phyloP scores from a whole-genome alignment of 352 stramenopile genomes.

The Saprolegnia diclina region DNA sequence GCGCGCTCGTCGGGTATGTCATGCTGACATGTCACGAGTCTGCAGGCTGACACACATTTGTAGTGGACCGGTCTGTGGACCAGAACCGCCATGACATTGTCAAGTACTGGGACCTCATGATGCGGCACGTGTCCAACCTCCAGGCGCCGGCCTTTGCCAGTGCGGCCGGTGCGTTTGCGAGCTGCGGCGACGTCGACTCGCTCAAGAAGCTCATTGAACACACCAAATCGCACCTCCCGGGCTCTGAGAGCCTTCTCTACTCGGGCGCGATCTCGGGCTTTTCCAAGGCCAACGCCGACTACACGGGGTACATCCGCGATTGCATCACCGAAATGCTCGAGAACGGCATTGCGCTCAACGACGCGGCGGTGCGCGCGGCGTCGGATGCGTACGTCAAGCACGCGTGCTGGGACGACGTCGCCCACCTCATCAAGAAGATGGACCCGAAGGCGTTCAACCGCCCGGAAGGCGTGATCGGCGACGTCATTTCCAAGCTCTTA shows the following conservation, averaged over 20 bases:
- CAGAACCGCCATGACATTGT: slow-evolving; percentile 49
- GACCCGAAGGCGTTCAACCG: slow-evolving; percentile 48
- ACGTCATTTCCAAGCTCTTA: slow-evolving; percentile 76
- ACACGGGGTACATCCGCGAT: slow-evolving; percentile 53
- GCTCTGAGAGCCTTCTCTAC: slow-evolving; percentile 50
- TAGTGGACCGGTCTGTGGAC: slow-evolving; percentile 30
- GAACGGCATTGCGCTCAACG: slow-evolving; percentile 51
- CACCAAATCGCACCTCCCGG: slow-evolving; percentile 33
- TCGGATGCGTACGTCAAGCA: slow-evolving; percentile 69
- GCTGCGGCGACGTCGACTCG: slow-evolving; percentile 59
- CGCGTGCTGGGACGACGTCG: slow-evolving; percentile 50
- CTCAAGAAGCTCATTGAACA: slow-evolving; percentile 59
- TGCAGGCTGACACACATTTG: too few species aligned
- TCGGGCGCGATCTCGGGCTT: slow-evolving; percentile 79
- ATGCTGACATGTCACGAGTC: not conserved
- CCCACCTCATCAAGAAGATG: slow-evolving; percentile 42
- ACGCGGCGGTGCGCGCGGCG: slow-evolving; percentile 66
- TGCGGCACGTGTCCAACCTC: slow-evolving; percentile 52
- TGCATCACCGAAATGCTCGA: slow-evolving; percentile 53
- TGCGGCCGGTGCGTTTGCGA: slow-evolving; percentile 73
- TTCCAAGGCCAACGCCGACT: slow-evolving; percentile 62
- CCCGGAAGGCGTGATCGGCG: slow-evolving; percentile 53
- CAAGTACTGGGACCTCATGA: slow-evolving; percentile 78
- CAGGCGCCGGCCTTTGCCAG: slow-evolving; percentile 72
- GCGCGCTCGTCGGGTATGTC: slow-evolving; percentile 32